Evolutionary conservation across 805 yeast genomes (phyloP).

Genomic region (Ogataea pignaliae): DNA sequence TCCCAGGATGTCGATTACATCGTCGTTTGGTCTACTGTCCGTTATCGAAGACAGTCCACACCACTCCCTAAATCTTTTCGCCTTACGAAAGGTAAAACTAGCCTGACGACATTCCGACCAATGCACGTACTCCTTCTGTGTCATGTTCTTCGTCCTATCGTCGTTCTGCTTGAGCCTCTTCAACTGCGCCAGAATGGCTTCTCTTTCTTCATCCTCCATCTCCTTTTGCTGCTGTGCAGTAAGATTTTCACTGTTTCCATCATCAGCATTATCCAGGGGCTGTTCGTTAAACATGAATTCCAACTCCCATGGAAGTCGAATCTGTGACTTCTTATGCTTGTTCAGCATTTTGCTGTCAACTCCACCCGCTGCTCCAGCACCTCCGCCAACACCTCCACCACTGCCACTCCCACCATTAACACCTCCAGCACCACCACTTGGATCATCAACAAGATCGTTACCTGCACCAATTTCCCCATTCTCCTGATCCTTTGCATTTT

Average conservation of each 20-base stretch:
- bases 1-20: conserved; percentile 92
- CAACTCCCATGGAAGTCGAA: conserved; percentile 91
- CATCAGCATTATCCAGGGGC: conserved; percentile 67
- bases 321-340: conserved; percentile 68
- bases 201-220: conserved; percentile 80
- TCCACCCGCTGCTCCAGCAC: conserved; percentile 26
- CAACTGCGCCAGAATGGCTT: conserved; percentile 83
- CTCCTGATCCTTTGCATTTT: conserved; percentile 61
- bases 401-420: conserved; percentile 23
- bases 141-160: conserved; percentile 89
- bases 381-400: conserved; percentile 35
- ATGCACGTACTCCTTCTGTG: conserved; percentile 95
- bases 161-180: conserved; percentile 89
- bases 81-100: conserved; percentile 89
- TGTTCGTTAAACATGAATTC: conserved; percentile 92
- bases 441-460: conserved; percentile 30
- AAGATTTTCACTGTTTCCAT: conserved; percentile 46
- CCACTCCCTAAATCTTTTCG: conserved; percentile 96
- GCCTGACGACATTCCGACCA: conserved; percentile 99
- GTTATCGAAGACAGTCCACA: conserved; percentile 80
- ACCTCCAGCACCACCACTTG: conserved; percentile 20
- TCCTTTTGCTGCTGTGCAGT: background rate
- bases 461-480: conserved; percentile 40
- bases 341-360: conserved; percentile 44
- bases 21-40: conserved; percentile 91